A percentile compares a stretch with the other conserved stretches of the same genome.
phyloP scores from a whole-genome alignment of 2,329 filamentous ascomycete genomes.

The Trichophyton schoenleinii region DNA sequence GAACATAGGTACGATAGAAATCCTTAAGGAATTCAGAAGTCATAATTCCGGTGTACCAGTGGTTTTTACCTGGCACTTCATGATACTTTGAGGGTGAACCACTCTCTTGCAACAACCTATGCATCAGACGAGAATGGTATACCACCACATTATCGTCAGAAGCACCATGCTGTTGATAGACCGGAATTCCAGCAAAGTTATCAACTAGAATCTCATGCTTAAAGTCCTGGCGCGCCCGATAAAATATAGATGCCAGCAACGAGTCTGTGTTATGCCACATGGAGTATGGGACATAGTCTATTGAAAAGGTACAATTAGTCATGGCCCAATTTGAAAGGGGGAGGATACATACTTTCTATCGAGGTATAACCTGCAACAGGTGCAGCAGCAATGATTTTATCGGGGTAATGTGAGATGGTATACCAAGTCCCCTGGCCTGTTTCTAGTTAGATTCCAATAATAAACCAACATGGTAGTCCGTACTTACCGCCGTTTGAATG shows the following conservation, averaged over 20 bases:
- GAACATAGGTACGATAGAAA: slow-evolving; percentile 34
- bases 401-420: slow-evolving; percentile 42
- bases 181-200: slow-evolving; percentile 41
- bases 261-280: slow-evolving; percentile 46
- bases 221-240: slow-evolving; percentile 40
- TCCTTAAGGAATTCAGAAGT: slow-evolving; percentile 37
- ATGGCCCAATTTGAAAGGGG: background rate
- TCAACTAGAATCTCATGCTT: slow-evolving; percentile 43
- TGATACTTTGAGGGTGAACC: slow-evolving; percentile 35
- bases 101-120: slow-evolving; percentile 35
- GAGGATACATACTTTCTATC: slow-evolving; percentile 34
- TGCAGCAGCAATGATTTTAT: slow-evolving; percentile 44
- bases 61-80: slow-evolving; percentile 38
- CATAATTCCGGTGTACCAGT: slow-evolving; percentile 46
- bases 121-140: slow-evolving; percentile 45
- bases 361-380: slow-evolving; percentile 48
- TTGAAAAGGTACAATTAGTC: slow-evolving; percentile 6
- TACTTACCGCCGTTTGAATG: slow-evolving; percentile 46
- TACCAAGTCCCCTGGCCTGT: slow-evolving; percentile 47
- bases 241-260: slow-evolving; percentile 35
- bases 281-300: slow-evolving; percentile 45
- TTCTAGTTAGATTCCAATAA: slow-evolving; percentile 4
- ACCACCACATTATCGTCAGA: slow-evolving; percentile 47
- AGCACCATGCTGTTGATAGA: slow-evolving; percentile 46
- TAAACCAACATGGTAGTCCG: background rate